phyloP scores from a whole-genome alignment of 768 basidiomycete species.

The Candolleomyces aberdarensis region DNA sequence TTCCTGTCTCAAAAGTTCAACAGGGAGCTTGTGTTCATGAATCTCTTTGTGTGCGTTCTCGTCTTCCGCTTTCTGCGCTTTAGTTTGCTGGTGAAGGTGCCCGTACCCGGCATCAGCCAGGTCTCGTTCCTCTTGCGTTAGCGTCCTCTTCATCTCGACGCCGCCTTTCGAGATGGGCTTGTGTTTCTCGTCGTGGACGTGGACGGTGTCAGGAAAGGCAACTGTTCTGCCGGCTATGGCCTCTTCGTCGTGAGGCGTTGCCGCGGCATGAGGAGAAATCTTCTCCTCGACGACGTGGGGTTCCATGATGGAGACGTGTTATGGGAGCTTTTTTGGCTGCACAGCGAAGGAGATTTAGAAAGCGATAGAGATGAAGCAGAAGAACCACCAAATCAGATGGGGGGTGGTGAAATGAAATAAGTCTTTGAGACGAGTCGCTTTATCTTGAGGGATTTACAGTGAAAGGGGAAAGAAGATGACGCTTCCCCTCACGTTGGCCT shows the following conservation, averaged over 20 bases:
- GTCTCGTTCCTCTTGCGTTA: conserved; percentile 66
- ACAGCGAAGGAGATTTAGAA: conserved; percentile 8
- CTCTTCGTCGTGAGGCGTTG: conserved; percentile 27
- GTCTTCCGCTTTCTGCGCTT: conserved; percentile 30
- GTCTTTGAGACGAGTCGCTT: too few species aligned
- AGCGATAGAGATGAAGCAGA: too few species aligned
- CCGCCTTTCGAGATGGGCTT: conserved; percentile 43
- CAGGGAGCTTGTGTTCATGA: conserved; percentile 48
- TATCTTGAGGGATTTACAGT: too few species aligned
- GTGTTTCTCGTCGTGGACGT: conserved; percentile 37
- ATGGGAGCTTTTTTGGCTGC: conserved; percentile 5
- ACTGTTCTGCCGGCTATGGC: conserved; percentile 40
- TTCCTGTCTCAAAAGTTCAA: conserved; percentile 35
- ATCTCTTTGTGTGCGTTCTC: conserved; percentile 38
- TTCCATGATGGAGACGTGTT: conserved; percentile 3
- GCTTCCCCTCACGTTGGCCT: too few species aligned
- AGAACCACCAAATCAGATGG: too few species aligned
- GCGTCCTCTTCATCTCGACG: conserved; percentile 56
- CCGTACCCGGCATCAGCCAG: conserved; percentile 70
- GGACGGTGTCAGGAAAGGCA: conserved; percentile 45
- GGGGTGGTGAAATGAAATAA: too few species aligned
- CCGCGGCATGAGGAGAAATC: conserved; percentile 12
- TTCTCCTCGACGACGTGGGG: conserved; percentile 19
- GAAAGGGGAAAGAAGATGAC: too few species aligned
- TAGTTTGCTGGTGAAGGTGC: conserved; percentile 44